phyloP scores from a whole-genome alignment of 129 eudicot species.

The Artemisia annua region DNA sequence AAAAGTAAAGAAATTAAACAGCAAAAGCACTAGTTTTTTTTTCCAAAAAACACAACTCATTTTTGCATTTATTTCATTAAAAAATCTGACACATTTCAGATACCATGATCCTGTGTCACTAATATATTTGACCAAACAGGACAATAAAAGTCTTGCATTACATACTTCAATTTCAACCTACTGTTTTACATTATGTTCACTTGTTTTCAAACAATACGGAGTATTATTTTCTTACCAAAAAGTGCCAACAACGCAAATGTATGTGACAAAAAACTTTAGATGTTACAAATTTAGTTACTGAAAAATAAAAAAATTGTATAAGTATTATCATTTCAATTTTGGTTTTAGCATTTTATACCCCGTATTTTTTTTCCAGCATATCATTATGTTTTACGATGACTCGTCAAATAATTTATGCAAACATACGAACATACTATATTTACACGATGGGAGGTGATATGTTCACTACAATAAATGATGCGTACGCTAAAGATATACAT shows the following conservation, averaged over 20 bases:
- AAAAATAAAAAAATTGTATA: too few relatives aligned
- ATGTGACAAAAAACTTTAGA: too few relatives aligned
- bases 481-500: too few relatives aligned
- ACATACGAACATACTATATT: too few relatives aligned
- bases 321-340: too few relatives aligned
- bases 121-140: conserved; percentile 15
- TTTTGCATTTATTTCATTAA: conserved; percentile 24
- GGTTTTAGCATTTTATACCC: too few relatives aligned
- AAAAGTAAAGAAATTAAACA: conserved; percentile 13
- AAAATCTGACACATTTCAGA: conserved; percentile 22
- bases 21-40: conserved; percentile 12
- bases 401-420: too few relatives aligned
- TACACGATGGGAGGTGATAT: too few relatives aligned
- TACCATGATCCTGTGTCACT: neutral
- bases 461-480: too few relatives aligned
- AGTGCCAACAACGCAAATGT: neutral
- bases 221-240: neutral
- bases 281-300: too few relatives aligned
- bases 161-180: neutral
- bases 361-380: too few relatives aligned
- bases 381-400: too few relatives aligned
- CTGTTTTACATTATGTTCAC: neutral
- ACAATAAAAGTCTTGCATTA: neutral
- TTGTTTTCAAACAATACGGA: neutral
- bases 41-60: conserved; percentile 23